Conservation (phyloP, 345 rosid species). For the Eucalyptus virginea region DNA sequence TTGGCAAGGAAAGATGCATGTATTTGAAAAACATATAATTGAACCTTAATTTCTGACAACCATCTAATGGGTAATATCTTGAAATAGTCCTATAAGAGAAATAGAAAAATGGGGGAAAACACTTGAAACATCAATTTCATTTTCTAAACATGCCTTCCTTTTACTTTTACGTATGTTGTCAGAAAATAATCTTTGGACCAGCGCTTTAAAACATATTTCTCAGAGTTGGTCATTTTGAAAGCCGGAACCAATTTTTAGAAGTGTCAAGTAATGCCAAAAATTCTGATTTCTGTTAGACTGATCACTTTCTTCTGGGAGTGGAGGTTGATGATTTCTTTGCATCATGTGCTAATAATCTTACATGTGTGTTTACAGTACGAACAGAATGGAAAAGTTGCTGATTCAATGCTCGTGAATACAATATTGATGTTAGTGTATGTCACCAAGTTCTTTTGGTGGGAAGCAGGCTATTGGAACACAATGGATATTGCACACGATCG, state of each 20-base stretch:
- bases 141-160: background rate
- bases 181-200: background rate
- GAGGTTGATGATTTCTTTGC: background rate
- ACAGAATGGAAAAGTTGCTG: conserved; percentile 63
- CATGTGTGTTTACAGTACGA: conserved; percentile 48
- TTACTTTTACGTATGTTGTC: background rate
- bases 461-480: conserved; percentile 96
- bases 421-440: conserved; percentile 79
- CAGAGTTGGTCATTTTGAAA: background rate
- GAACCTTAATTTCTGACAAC: background rate
- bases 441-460: conserved; percentile 99
- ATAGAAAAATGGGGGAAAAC: background rate
- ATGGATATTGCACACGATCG: conserved; percentile 99
- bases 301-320: background rate
- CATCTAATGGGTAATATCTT: background rate
- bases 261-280: background rate
- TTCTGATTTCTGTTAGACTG: background rate
- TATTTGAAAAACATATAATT: background rate
- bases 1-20: background rate
- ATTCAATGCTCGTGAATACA: conserved; percentile 95
- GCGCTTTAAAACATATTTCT: background rate
- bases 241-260: background rate
- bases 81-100: background rate
- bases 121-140: background rate
- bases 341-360: background rate